Base-by-base conservation (phyloP, 2,329 filamentous ascomycete species). In the Nothomitra cinnamomea region DNA sequence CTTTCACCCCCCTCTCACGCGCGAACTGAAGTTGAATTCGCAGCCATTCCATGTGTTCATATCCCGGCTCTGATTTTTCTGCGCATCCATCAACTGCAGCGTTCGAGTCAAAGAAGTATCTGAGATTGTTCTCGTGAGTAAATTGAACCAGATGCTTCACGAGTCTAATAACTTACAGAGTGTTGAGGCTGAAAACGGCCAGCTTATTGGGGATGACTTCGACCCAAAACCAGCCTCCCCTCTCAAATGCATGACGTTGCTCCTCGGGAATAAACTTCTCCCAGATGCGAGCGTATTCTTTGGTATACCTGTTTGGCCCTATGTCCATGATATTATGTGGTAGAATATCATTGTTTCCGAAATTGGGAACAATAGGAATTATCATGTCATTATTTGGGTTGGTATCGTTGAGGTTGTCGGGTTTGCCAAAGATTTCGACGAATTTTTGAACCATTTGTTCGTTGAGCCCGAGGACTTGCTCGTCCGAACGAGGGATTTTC, bases 341-440 rank as follows among this genome's bases (percentile, higher is more conserved):
- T 56, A 95, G 79, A 55, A 98, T 89, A 63, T 98, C 92, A 67
- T 98, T 98, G 70, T 98, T 98, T 56, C 92, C 92, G 60, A 95
- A 82, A 0, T 83, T 95, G 0, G 92, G 89, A 19, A 98, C 75
- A 28, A 96, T 79, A 2, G 92, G 90, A 2, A 96, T 76, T 12
- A 74, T 67, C 55, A 88, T 76, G 55, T 79, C 77, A 53, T 77
- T 71, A 35, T 72, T 70, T n/a, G 72, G 72, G 57, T 70, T 63
- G 38, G 67, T 65, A 53, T 72, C 65, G 55, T 72, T 66, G 19
- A 69, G 64, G 58, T 77, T 71, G 42, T 76, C 71, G 38, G 68
- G 61, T 52, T 73, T 71, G 21, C 75, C 74, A 63, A 95, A 95
- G 8, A 85, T 74, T 19, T 88, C 77, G 48, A 76, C 69, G 66